Conservation (phyloP, 352 stramenopile genomes). For the Blastocystis sp. region DNA sequence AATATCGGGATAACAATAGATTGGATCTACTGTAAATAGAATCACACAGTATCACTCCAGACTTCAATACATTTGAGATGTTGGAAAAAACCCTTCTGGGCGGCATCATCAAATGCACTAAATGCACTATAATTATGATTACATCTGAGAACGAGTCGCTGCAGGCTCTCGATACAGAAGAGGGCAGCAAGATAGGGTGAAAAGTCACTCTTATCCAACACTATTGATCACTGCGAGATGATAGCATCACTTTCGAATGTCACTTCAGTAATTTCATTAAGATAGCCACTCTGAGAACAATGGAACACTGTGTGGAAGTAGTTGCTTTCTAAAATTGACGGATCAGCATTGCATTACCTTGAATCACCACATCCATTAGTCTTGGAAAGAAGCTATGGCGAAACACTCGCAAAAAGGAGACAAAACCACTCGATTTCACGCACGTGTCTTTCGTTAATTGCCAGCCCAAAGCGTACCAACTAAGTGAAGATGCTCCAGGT, state of each 20-base stretch:
- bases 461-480: background rate
- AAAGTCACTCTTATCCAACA: background rate
- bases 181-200: background rate
- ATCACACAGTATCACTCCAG: background rate
- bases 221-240: background rate
- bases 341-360: background rate
- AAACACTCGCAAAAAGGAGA: background rate
- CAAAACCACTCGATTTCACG: background rate
- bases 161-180: background rate
- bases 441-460: background rate
- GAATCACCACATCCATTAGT: background rate
- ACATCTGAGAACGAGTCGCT: background rate
- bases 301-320: background rate
- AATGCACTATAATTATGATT: background rate
- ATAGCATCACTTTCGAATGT: background rate
- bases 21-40: background rate
- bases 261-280: background rate
- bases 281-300: background rate
- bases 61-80: background rate
- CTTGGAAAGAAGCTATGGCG: background rate
- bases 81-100: background rate
- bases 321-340: background rate
- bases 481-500: background rate
- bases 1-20: background rate
- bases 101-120: background rate